Percentiles rank a stretch among this genome's conserved stretches.
These are phyloP conservation scores for Ajuga chamaepitys DNA, from an alignment of 257 asterid species.

Conservation along the genomic window DNA sequence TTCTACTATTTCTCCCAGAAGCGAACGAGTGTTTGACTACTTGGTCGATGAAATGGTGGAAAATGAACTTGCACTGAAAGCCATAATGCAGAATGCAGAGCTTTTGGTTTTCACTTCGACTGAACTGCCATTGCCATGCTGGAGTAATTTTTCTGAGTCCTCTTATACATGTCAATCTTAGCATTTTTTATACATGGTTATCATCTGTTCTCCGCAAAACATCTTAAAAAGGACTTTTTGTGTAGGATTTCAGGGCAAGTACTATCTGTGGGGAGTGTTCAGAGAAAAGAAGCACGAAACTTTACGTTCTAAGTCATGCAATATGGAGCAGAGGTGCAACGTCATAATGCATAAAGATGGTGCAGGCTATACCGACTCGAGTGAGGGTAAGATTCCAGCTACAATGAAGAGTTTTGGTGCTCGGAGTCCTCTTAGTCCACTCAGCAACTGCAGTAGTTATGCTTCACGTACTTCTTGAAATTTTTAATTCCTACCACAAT, in stretches of 20 bases:
- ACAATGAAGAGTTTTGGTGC: neutral
- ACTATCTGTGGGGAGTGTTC: constrained; percentile 72
- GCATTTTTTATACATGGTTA: neutral
- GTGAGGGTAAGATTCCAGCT: neutral
- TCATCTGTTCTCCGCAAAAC: neutral
- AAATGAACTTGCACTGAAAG: constrained; percentile 50
- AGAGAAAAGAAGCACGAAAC: constrained; percentile 21
- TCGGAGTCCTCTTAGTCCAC: constrained; percentile 12
- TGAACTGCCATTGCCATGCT: constrained; percentile 42
- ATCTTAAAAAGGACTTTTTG: neutral
- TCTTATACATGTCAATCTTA: neutral
- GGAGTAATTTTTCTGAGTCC: constrained; percentile 49
- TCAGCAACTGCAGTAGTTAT: constrained; percentile 20
- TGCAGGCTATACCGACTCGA: neutral
- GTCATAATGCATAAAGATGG: neutral
- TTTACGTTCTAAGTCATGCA: neutral
- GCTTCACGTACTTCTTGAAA: neutral
- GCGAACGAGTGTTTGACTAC: constrained; percentile 36
- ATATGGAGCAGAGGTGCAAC: neutral
- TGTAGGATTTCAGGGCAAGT: constrained; percentile 53
- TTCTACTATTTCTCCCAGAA: constrained; percentile 11
- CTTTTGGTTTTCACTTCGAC: constrained; percentile 63
- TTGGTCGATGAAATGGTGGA: constrained; percentile 43
- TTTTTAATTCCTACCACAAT: neutral
- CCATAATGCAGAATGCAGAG: constrained; percentile 44